Evolutionary conservation across 1,284 basidiomycete genomes (phyloP).

Genomic region (Xerocomus minutiporus): DNA sequence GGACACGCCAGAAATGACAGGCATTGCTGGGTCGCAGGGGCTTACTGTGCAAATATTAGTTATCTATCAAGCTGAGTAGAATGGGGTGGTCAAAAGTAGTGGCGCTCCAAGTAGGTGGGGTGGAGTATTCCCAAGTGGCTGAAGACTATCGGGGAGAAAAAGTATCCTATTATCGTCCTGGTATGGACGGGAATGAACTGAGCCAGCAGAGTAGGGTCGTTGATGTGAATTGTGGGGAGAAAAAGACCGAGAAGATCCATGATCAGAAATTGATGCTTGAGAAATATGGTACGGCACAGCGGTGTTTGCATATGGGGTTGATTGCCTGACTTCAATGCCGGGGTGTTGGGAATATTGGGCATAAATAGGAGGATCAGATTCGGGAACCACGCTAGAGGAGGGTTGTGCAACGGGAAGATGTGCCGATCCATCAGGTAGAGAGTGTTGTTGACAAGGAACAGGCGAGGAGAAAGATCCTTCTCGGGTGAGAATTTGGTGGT

Average conservation of each 20-base stretch:
- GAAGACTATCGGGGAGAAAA: slow-evolving; percentile 10
- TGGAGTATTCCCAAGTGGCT: slow-evolving; percentile 5
- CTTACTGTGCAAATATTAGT: slow-evolving; percentile 7
- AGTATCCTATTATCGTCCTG: slow-evolving; percentile 7
- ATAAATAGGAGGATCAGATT: slow-evolving; percentile 13
- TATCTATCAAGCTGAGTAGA: slow-evolving; percentile 30
- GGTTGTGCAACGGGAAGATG: slow-evolving; percentile 11
- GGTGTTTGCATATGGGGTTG: slow-evolving; percentile 18
- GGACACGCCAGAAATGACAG: slow-evolving; percentile 13
- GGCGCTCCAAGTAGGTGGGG: slow-evolving; percentile 21
- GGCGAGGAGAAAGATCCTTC: slow-evolving; percentile 19
- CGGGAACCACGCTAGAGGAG: slow-evolving; percentile 7
- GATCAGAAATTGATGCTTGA: slow-evolving; percentile 10
- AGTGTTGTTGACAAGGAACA: slow-evolving; percentile 7
- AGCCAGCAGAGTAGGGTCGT: slow-evolving; percentile 23
- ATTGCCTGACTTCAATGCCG: slow-evolving; percentile 7
- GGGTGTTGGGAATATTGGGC: slow-evolving; percentile 17
- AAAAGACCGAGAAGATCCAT: slow-evolving; percentile 9
- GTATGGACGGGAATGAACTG: slow-evolving; percentile 16
- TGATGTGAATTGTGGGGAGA: slow-evolving; percentile 8
- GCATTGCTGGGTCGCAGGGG: slow-evolving; percentile 11
- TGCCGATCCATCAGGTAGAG: slow-evolving; percentile 12
- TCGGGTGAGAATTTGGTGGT: slow-evolving; percentile 5
- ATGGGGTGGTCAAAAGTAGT: slow-evolving; percentile 36
- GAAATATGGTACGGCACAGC: slow-evolving; percentile 9